Percentiles rank a stretch among this genome's conserved stretches.
Evolutionary conservation across 1,284 basidiomycete species (phyloP).

Genomic region (Boletellus dicymbophilus): DNA sequence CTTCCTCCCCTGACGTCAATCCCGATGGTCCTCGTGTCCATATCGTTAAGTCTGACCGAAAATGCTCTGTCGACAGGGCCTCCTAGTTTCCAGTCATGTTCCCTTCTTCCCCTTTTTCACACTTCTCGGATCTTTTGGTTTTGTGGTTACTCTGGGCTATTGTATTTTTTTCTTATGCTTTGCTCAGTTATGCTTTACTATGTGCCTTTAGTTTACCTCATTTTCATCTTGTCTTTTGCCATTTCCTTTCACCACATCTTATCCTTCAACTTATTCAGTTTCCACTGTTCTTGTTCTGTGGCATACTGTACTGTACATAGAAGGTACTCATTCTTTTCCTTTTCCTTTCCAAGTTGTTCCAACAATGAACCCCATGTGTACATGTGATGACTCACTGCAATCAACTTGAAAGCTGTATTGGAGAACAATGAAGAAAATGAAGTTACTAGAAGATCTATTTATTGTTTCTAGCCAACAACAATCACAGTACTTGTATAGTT

Average conservation of each 20-base stretch:
- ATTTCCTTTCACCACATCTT: slow-evolving; percentile 18
- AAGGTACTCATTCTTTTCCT: slow-evolving; percentile 5
- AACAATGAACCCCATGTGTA: too few relatives aligned
- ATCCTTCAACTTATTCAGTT: slow-evolving; percentile 30
- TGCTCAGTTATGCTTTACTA: slow-evolving; percentile 19
- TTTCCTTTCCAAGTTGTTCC: background rate
- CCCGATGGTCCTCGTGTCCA: slow-evolving; percentile 21
- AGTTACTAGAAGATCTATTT: too few relatives aligned
- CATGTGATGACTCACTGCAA: too few relatives aligned
- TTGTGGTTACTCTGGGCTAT: background rate
- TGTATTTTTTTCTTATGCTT: slow-evolving; percentile 10
- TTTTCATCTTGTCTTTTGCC: slow-evolving; percentile 13
- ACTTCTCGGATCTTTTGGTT: slow-evolving; percentile 5
- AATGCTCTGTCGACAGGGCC: slow-evolving; percentile 30
- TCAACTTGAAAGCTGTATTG: too few relatives aligned
- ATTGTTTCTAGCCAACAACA: too few relatives aligned
- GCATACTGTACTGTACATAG: slow-evolving; percentile 26
- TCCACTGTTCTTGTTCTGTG: slow-evolving; percentile 6
- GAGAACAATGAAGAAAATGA: too few relatives aligned
- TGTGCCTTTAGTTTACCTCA: too few relatives aligned
- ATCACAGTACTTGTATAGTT: too few relatives aligned
- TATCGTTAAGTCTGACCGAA: slow-evolving; percentile 24
- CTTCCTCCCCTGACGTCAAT: slow-evolving; percentile 28
- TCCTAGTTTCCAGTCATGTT: slow-evolving; percentile 11
- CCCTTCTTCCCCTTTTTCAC: slow-evolving; percentile 1